Conservation (phyloP, 805 yeast genomes). For the Yarrowia sp. region DNA sequence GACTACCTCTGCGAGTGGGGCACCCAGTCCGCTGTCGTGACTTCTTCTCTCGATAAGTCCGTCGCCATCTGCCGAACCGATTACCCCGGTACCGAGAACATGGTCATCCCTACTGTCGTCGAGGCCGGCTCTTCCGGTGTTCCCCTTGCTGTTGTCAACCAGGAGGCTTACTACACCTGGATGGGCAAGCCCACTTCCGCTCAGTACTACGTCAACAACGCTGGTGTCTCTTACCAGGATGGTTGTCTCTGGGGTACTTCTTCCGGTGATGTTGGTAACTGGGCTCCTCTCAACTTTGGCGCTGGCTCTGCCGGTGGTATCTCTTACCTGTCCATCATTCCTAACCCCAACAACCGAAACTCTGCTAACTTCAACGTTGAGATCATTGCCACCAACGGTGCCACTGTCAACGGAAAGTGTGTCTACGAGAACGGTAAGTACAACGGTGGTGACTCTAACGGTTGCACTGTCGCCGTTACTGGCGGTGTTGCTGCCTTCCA, state of each 20-base stretch:
- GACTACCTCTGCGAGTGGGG: slow-evolving; percentile 89
- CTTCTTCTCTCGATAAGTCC: slow-evolving; percentile 56
- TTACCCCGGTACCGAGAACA: slow-evolving; percentile 98
- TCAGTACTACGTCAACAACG: slow-evolving; percentile 96
- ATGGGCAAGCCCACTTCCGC: slow-evolving; percentile 79
- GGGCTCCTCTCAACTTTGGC: slow-evolving; percentile 96
- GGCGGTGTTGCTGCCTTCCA: slow-evolving; percentile 82
- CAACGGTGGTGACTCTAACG: slow-evolving; percentile 66
- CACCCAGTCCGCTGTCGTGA: slow-evolving; percentile 62
- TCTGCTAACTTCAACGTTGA: slow-evolving; percentile 72
- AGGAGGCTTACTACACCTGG: slow-evolving; percentile 78
- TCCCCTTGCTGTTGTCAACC: slow-evolving; percentile 71
- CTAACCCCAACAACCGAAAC: slow-evolving; percentile 83
- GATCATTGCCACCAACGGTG: slow-evolving; percentile 69
- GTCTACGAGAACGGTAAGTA: slow-evolving; percentile 73
- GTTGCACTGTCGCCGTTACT: slow-evolving; percentile 92
- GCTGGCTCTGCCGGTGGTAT: slow-evolving; percentile 75
- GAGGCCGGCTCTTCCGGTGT: slow-evolving; percentile 62
- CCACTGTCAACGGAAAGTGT: slow-evolving; percentile 70
- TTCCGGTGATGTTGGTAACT: slow-evolving; percentile 86
- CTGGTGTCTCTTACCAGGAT: slow-evolving; percentile 84
- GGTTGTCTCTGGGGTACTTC: slow-evolving; percentile 93
- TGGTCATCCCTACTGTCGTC: slow-evolving; percentile 90
- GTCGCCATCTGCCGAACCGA: slow-evolving; percentile 97
- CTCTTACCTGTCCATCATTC: slow-evolving; percentile 85